Evolutionary conservation across 2,329 filamentous ascomycete species (phyloP), one percentile per base, ranked within the genome.

Genomic region (Xenoacremonium recifei): DNA sequence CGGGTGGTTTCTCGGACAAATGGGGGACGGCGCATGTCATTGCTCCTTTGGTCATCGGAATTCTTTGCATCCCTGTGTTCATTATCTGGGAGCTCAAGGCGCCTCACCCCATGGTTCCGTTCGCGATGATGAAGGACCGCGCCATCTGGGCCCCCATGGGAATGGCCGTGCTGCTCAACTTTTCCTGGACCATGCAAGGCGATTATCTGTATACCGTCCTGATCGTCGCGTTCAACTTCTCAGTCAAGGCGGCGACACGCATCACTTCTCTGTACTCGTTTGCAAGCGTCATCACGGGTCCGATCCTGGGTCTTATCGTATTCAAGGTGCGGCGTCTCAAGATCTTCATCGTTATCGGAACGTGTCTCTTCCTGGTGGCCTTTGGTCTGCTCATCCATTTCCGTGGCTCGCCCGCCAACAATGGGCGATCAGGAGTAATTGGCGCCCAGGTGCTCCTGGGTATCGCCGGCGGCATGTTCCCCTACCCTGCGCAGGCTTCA

Each of bases 141-240:
- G 72, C 71, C n/a, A 73, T 85, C 19, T 85, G 81, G 79, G 79
- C 71, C 5, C 73, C 82, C 4, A 61, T 85, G 21, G 79, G 76
- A 3, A 81, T 86, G 32, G 80, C 73, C 7, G 46, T 70, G 35
- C 62, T 76, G 53, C 68, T 80, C 54, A 79, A 77, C 65, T 78
- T 76, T 54, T 62, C 75, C 15, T 85, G 80, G 80, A 75, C 75
- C 46, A 70, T 84, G 61, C 82, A 85, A 60, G 78, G 75, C 17
- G 77, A 84, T 55, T 85, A 77, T 59, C 70, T 86, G 3, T 85
- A 76, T 63, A 82, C 81, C 0, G 75, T 85, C 2, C 72, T 85
- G 2, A 59, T 75, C 10, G 77, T 85, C 15, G 74, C 72, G 25
- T 85, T 85, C 52, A 70, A 82, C 58, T 80, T 84, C 48, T 75